Base-by-base conservation (phyloP, 768 basidiomycete species). In the Gelatoporia subvermispora region DNA sequence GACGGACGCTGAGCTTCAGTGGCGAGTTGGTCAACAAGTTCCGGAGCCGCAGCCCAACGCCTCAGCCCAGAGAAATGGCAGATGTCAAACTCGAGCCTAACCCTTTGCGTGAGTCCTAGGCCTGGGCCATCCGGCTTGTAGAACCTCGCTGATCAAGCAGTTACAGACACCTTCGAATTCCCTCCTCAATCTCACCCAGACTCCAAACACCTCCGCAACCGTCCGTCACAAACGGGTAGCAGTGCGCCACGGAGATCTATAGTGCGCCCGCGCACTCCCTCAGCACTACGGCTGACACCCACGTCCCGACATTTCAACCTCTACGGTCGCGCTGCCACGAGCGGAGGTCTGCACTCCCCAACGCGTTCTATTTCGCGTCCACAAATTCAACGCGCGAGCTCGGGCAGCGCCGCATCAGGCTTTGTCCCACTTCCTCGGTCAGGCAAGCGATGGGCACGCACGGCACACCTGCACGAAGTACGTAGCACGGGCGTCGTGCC, bases 391-490 rank as follows among this genome's bases (percentile, higher is more conserved):
- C 70, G 75, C 16, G 72, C 75, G n/a, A 73, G 63, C 51, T 80
- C 79, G 2, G 56, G 55, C 11, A 50, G 57, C 45, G 49, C 47
- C 21, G 41, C 38, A 25, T 53, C 53, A 34, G 56, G 61, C 48
- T 31, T 63, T 59, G 67, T 66, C 15, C 62, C 64, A 36, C 68
- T 66, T 4, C 73, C 73, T 43, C 75, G 76, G 46, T 72, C 71
- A 0, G 74, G 76, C 16, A 77, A 74, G 52, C 73, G 72, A 34
- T 82, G 81, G 76, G 84, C 84, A 18, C 69, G 81, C 34, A 82
- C 71, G 0, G 80, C 85, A 3, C 85, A 88, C 68, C 55, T 87
- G 40, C 85, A 88, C 53, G 81, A 84, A 58, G 77, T 85, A n/a
- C 60, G 59, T 53, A 48, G 43, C 42, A 39, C 37, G 41, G 44